Base-by-base conservation (phyloP, 257 asterid species). In the Fraxinus cuspidata region DNA sequence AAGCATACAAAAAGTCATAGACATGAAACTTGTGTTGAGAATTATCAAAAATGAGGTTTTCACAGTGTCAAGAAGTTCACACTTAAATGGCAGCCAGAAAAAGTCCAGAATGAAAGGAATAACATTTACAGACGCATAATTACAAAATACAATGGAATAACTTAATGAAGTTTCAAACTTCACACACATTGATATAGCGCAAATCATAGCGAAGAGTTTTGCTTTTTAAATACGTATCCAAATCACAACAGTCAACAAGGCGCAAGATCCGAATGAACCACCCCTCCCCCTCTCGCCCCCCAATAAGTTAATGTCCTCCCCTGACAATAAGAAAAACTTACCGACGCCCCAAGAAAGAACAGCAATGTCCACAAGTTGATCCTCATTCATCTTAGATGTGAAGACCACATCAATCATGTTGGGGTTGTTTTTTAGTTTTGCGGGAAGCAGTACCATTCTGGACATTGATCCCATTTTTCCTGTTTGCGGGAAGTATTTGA, bases 141-240 rank as follows among this genome's bases (percentile, higher is more conserved):
- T 37, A 65, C 82, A 70, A 65, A 42, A 63, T 42, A 51, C 60
- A 71, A 65, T 47, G 29, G 78, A 40, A 81, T 81, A 81, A 86
- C 80, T 86, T 81, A 80, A 74, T 83, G 31, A 75, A 81, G 79
- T 87, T 86, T 87, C 88, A 84, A 84, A 88, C 74, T 84, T 83
- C 84, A 81, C 69, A 81, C 80, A 80, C 81, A 83, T 74, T 79
- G 80, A 83, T 70, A 67, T 67, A 64, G 73, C 81, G 81, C 80
- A 80, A 56, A 69, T 75, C 44, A 78, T 83, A 63, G 81, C 83
- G 72, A 37, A 69, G 72, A 6, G 69, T 81, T 77, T 81, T 76
- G 78, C 86, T 73, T 78, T 64, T 58, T 64, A 68, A 64, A 73
- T 35, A 80, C 40, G 42, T 74, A 82, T 53, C 56, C 71, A 73